Evolutionary conservation across 352 stramenopile genomes (phyloP), one percentile per base, ranked within the genome.

Genomic region (Saprolegnia parasitica): DNA sequence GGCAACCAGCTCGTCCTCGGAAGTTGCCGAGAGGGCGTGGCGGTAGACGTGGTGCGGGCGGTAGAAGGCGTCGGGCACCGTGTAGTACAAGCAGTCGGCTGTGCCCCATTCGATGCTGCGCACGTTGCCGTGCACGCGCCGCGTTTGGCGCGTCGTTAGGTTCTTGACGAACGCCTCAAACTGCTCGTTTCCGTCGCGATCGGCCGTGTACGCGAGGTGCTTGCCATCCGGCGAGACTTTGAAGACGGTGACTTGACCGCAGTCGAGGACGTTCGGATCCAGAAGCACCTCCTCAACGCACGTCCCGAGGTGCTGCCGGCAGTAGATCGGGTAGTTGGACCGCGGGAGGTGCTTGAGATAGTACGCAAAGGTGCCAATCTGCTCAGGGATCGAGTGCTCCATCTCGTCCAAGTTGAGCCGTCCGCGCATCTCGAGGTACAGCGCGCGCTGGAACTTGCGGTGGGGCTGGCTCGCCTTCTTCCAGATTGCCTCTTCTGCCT

Each of bases 271-370:
- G 72, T 95, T 95, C 75, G 91, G 84, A 71, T 95, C 76, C 16
- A 95, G 72, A 63, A 95, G 80, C 52, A 89, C 72, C 76, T 91
- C 72, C 56, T 89, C 78, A n/a, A 42, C 42, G 32, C 67, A 45
- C 13, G 56, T 73, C 46, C 21, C 66, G 21, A 73, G 65, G n/a
- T 77, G 74, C 21, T 76, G 76, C 16, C 86, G 86, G 62, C 85
- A 92, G 70, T 93, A 95, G 29, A 91, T 81, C 0, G 82, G 84
- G 56, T 87, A 95, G 67, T 95, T 95, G 46, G 89, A 73, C 1
- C 80, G 70, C 0, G 81, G 75, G 4, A 72, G 62, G 64, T 92
- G 82, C 8, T 75, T 75, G 72, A 89, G 85, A 68, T 83, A 91
- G 71, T 95, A 95, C 40, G 90, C 81, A 64, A 79, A 91, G 13